These are phyloP conservation scores for Alternaria hordeiaustralica DNA, from an alignment of 2,329 filamentous ascomycete species.

Conservation along the genomic window DNA sequence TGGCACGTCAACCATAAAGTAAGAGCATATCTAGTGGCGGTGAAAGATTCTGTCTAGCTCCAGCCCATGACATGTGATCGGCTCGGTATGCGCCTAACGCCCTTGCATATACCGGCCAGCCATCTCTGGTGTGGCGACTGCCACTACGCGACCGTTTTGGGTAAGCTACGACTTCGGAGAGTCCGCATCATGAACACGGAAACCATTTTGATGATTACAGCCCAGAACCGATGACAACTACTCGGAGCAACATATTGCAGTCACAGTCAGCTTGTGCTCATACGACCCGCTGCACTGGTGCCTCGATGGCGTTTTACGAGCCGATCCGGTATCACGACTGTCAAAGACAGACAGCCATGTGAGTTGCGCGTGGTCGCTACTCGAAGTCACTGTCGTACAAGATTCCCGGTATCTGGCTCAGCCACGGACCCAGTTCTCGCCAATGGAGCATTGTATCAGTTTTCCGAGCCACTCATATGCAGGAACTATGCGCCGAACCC, in stretches of 20 bases:
- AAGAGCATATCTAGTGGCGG: conserved; percentile 25
- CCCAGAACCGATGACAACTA: neutral
- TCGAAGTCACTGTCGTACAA: conserved; percentile 26
- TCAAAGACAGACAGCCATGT: conserved; percentile 42
- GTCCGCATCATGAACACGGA: neutral
- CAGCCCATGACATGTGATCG: conserved; percentile 24
- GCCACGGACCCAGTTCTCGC: neutral
- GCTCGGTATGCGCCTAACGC: conserved; percentile 19
- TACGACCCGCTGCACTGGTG: conserved; percentile 25
- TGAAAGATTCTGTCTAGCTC: conserved; percentile 27
- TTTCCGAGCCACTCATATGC: conserved; percentile 20
- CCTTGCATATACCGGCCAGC: conserved; percentile 1
- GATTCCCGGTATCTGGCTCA: conserved; percentile 15
- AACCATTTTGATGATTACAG: neutral
- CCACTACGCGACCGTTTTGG: neutral
- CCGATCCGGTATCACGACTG: conserved; percentile 42
- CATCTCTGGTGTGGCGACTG: neutral
- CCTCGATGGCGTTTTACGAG: conserved; percentile 23
- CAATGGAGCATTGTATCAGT: conserved; percentile 3
- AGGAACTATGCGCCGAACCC: conserved; percentile 39
- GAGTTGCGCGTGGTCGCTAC: conserved; percentile 34
- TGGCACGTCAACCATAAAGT: conserved; percentile 17
- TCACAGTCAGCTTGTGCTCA: neutral
- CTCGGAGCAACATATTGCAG: neutral
- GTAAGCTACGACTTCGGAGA: neutral